Conservation (phyloP, 1,139 yeast species). For the Geotrichum phurueaensis region DNA sequence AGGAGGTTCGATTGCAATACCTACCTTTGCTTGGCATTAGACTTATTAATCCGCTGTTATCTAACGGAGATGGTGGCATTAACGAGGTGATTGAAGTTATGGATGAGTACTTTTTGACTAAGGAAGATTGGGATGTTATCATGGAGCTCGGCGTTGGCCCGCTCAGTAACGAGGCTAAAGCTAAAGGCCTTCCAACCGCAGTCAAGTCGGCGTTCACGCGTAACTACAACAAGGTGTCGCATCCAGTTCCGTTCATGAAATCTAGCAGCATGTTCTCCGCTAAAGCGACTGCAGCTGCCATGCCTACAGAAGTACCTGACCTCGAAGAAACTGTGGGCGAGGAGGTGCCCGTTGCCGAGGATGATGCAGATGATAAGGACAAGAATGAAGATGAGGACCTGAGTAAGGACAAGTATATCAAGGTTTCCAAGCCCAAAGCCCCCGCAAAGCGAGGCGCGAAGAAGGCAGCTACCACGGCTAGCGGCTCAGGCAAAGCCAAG, state of each 20-base stretch:
- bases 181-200: conserved; percentile 64
- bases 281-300: conserved; percentile 36
- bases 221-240: conserved; percentile 64
- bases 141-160: conserved; percentile 76
- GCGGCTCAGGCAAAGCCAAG: conserved; percentile 21
- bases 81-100: conserved; percentile 56
- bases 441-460: conserved; percentile 21
- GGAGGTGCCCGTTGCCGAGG: conserved; percentile 48
- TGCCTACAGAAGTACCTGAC: conserved; percentile 45
- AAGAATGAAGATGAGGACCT: conserved; percentile 35
- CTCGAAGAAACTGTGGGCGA: conserved; percentile 51
- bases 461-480: conserved; percentile 20
- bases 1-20: conserved; percentile 72
- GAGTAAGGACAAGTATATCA: conserved; percentile 54
- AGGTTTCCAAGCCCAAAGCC: conserved; percentile 38
- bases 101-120: conserved; percentile 80
- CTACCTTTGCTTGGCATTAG: conserved; percentile 56
- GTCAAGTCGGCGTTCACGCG: conserved; percentile 83
- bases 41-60: conserved; percentile 52
- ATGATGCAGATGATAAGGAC: conserved; percentile 47
- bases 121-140: conserved; percentile 86
- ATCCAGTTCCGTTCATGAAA: conserved; percentile 81
- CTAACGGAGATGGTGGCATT: conserved; percentile 56
- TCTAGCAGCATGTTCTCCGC: conserved; percentile 47
- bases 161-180: conserved; percentile 44